Base-by-base conservation (phyloP, 129 eudicot species). In the Silybum marianum region DNA sequence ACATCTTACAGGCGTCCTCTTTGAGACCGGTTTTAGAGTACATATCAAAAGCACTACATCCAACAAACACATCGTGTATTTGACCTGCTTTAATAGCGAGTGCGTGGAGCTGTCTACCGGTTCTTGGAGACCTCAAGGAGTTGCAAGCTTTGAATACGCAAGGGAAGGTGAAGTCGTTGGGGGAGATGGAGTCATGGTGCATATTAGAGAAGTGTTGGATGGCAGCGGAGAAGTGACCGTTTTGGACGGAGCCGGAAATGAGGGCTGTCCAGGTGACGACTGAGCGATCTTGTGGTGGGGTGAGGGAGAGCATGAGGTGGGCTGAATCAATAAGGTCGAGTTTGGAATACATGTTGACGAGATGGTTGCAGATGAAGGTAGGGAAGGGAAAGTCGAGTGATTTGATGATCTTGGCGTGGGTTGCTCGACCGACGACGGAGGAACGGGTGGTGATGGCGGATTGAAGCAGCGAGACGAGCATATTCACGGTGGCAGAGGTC, bases 251-350 rank as follows among this genome's bases (percentile, higher is more conserved):
- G 67, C 98, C 97, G 65, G 95, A 70, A 32, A 93, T 90, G 44
- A 93, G 83, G 32, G 93, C 60, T 1, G 98, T 93, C 97, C 97
- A 93, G 42, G 97, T 84, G 78, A 93, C 95, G 85, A 93, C 98
- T 71, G 95, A 91, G 80, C 94, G 93, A 73, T 80, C 7, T 12
- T 71, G 80, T 70, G 89, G 4, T 0, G 93, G 90, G 39, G 86
- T 86, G 89, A 86, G 92, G 48, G 84, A 75, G 82, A 93, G 87
- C 74, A 85, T 71, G 76, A 88, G 87, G 23, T 81, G 88, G 78
- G 97, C 97, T 36, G 89, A 82, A 78, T 81, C 18, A 34, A 76
- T 83, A 7, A 85, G 84, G 83, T 93, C 95, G 85, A 93, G 97
- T 79, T 93, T 93, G 25, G 98, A 87, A 82, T 93, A 93, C 95